phyloP scores from a whole-genome alignment of 257 asterid species.

The Primulina eburnea region DNA sequence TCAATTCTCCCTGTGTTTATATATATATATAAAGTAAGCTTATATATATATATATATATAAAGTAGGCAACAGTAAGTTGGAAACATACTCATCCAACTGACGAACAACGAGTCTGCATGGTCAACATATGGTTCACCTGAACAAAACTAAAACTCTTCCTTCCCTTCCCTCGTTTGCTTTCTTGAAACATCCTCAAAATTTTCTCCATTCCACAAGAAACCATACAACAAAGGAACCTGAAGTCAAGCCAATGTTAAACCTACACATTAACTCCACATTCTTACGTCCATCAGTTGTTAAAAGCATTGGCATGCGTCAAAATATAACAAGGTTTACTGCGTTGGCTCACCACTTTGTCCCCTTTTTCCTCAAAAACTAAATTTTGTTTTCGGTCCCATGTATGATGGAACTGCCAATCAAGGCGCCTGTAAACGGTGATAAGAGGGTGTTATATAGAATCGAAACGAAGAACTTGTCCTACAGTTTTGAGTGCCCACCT shows the following conservation, averaged over 20 bases:
- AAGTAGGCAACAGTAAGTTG: constrained; percentile 26
- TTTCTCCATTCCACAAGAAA: constrained; percentile 34
- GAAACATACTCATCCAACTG: constrained; percentile 21
- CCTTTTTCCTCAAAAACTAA: constrained; percentile 17
- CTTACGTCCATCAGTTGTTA: constrained; percentile 11
- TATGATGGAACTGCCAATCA: constrained; percentile 62
- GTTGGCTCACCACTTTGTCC: constrained; percentile 63
- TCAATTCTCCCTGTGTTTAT: no score
- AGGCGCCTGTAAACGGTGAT: constrained; percentile 30
- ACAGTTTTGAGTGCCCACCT: constrained; percentile 29
- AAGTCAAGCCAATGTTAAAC: constrained; percentile 43
- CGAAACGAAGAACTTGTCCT: constrained; percentile 54
- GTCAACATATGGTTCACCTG: constrained; percentile 80
- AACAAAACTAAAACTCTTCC: constrained; percentile 31
- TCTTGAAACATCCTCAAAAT: constrained; percentile 29
- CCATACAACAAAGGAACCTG: constrained; percentile 10
- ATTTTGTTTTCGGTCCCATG: constrained; percentile 16
- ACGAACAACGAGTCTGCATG: constrained; percentile 46
- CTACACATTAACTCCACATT: constrained; percentile 18
- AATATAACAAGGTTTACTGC: constrained; percentile 46
- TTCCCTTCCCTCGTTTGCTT: constrained; percentile 16
- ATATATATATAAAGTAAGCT: no score
- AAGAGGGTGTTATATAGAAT: constrained; percentile 35
- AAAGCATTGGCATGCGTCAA: constrained; percentile 2
- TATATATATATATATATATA: no score